Conservation (phyloP, 495 filamentous ascomycete genomes). For the Jackrogersella multiformis region DNA sequence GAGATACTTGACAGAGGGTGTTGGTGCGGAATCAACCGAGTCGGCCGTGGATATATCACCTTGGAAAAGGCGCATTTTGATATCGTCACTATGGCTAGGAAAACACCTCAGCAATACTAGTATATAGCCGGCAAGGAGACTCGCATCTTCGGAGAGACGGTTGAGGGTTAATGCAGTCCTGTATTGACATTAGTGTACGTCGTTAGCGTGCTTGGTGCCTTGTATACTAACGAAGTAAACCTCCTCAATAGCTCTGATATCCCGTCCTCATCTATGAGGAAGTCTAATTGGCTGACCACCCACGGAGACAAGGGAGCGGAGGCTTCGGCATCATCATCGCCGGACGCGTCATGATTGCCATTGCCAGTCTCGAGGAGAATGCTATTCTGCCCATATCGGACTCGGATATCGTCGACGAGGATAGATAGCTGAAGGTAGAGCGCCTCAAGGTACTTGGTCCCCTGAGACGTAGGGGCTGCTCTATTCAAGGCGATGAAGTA, state of each 20-base stretch:
- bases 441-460: slow-evolving; percentile 70
- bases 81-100: slow-evolving; percentile 82
- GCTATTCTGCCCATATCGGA: slow-evolving; percentile 40
- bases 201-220: slow-evolving; percentile 23
- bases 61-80: slow-evolving; percentile 93
- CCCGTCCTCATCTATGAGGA: slow-evolving; percentile 51
- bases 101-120: slow-evolving; percentile 88
- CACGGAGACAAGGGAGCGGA: slow-evolving; percentile 45
- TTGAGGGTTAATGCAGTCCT: slow-evolving; percentile 40
- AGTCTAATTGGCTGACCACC: slow-evolving; percentile 45
- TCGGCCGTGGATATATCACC: slow-evolving; percentile 70
- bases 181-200: slow-evolving; percentile 22
- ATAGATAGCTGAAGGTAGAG: slow-evolving; percentile 54
- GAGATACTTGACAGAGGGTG: slow-evolving; percentile 86
- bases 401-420: slow-evolving; percentile 49
- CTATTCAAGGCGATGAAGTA: slow-evolving; percentile 82
- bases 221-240: slow-evolving; percentile 50
- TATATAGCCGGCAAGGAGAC: slow-evolving; percentile 83
- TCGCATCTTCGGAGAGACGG: slow-evolving; percentile 66
- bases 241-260: slow-evolving; percentile 52
- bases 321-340: slow-evolving; percentile 31
- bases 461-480: slow-evolving; percentile 50
- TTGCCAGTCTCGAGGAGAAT: background rate
- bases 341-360: slow-evolving; percentile 28
- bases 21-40: slow-evolving; percentile 45